Evolutionary conservation across 768 basidiomycete species (phyloP).

Genomic region (Suillus placidus): DNA sequence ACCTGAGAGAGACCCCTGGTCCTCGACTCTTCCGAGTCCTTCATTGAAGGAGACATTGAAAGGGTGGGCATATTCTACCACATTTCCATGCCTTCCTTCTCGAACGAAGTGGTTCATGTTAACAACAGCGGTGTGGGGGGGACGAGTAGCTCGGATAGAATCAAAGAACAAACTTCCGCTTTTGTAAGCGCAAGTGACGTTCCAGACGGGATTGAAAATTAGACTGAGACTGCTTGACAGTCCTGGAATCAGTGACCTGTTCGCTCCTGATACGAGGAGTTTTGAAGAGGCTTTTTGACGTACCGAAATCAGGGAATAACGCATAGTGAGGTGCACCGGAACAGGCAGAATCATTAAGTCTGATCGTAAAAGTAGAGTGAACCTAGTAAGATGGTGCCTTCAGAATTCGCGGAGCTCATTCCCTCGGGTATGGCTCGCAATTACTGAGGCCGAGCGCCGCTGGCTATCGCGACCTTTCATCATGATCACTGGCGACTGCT

Average conservation of each 20-base stretch:
- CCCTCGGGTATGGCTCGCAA: conserved; percentile 27
- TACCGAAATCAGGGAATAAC: conserved; percentile 30
- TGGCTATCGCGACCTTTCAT: conserved; percentile 37
- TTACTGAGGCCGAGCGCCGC: conserved; percentile 36
- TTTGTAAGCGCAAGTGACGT: conserved; percentile 30
- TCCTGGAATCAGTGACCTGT: conserved; percentile 21
- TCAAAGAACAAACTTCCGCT: conserved; percentile 11
- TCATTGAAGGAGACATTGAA: conserved; percentile 26
- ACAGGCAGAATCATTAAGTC: conserved; percentile 33
- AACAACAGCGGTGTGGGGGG: conserved; percentile 11
- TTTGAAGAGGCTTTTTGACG: conserved; percentile 30
- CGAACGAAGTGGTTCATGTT: conserved; percentile 34
- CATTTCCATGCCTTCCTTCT: conserved; percentile 25
- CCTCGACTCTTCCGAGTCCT: conserved; percentile 38
- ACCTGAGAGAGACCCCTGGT: conserved; percentile 54
- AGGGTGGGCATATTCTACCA: conserved; percentile 31
- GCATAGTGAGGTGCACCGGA: conserved; percentile 35
- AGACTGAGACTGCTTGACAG: conserved; percentile 20
- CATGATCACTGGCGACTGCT: conserved; percentile 35
- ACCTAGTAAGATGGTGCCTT: conserved; percentile 24
- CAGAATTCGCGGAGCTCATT: conserved; percentile 38
- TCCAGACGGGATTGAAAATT: conserved; percentile 31
- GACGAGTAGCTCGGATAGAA: conserved; percentile 15
- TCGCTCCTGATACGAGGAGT: conserved; percentile 25
- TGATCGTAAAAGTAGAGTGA: conserved; percentile 33